Conservation (phyloP, 768 basidiomycete genomes). For the Termitomyces sp. region DNA sequence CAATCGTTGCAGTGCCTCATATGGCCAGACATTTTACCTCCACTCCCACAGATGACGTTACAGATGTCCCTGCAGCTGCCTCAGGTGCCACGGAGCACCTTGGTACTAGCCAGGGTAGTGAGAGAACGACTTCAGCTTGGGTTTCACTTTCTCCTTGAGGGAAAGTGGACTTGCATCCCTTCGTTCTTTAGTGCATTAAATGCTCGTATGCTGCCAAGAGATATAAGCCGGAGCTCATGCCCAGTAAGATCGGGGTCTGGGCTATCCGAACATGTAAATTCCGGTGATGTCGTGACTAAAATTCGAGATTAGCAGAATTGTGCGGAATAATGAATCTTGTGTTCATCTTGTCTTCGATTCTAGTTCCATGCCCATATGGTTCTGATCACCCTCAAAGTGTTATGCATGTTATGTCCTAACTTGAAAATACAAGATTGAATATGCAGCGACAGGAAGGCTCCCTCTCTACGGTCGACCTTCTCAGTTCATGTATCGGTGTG, state of each 20-base stretch:
- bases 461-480: not conserved
- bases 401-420: not conserved
- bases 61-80: not conserved
- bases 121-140: too few relatives aligned
- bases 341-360: not conserved
- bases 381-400: not conserved
- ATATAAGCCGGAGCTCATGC: too few relatives aligned
- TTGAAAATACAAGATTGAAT: not conserved
- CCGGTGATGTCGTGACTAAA: too few relatives aligned
- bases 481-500: not conserved
- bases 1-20: not conserved
- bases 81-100: not conserved
- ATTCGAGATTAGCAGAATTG: too few relatives aligned
- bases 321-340: not conserved
- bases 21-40: not conserved
- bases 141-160: not conserved
- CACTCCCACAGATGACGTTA: too few relatives aligned
- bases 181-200: not conserved
- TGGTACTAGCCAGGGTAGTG: not conserved
- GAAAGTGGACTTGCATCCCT: not conserved
- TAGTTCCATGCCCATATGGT: not conserved
- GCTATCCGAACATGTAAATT: too few relatives aligned
- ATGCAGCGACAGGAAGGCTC: not conserved
- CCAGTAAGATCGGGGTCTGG: too few relatives aligned
- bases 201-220: not conserved